Evolutionary conservation across 1,284 basidiomycete genomes (phyloP), one percentile per base, ranked within the genome.

Genomic region (Ustilago esculenta): DNA sequence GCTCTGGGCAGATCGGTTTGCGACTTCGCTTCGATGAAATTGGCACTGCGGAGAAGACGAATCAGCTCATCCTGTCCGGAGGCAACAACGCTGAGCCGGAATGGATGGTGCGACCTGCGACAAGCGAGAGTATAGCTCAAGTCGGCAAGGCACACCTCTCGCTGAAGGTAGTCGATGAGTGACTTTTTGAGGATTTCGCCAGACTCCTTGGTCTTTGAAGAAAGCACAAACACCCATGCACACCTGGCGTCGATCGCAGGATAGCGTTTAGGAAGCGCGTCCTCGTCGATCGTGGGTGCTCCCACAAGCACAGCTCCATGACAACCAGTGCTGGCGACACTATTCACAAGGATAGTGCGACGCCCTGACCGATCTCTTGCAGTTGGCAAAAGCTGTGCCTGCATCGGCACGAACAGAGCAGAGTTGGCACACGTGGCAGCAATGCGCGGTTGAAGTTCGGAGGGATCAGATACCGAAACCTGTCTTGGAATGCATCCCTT

Each of bases 41-140:
- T 34, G 14, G 58, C 44, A 5, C 37, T 20, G 12, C 42, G 55
- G 5, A 73, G 58, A 27, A 23, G 34, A 4, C 47, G 48, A 14
- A 55, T 42, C 11, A 73, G 54, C 30, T 73, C 71, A n/a, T 63
- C 60, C 14, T 54, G 43, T 2, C 46, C 59, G 3, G 61, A 49
- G 10, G 71, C 71, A 2, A 61, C 42, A 4, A 68, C 56, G 24
- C 44, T 36, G 11, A 72, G 37, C 3, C 70, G 61, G 49, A 59
- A 70, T 0, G 67, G 51, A 40, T 66, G 57, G 24, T 66, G 54
- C 14, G 59, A 59, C 20, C 71, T 46, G 15, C 71, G 53, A 29
- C 60, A 65, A 12, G 58, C 36, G 15, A 73, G 54, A 6, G 57
- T 66, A 32, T 63, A 59, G 50, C 66, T 70, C 42, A 73, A 39